These are phyloP conservation scores for Monascus ruber DNA, from an alignment of 2,329 filamentous ascomycete species.

Conservation along the genomic window DNA sequence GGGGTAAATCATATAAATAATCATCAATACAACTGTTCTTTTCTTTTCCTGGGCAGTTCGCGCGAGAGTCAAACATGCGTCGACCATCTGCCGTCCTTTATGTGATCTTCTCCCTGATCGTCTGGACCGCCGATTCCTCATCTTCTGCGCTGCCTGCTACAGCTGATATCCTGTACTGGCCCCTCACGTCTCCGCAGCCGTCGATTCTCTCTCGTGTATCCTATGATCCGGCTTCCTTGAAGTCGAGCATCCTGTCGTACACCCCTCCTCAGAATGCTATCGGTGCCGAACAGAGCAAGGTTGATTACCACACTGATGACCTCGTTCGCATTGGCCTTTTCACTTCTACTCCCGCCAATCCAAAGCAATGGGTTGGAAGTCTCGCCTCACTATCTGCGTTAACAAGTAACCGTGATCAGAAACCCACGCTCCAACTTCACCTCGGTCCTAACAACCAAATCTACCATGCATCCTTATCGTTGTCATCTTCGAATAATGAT, in stretches of 20 bases:
- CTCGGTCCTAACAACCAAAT: conserved; percentile 25
- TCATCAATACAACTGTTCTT: not conserved
- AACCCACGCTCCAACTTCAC: conserved; percentile 29
- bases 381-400: conserved; percentile 28
- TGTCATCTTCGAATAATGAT: conserved; percentile 8
- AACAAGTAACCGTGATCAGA: conserved; percentile 7
- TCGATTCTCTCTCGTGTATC: conserved; percentile 29
- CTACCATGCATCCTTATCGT: conserved; percentile 29
- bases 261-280: conserved; percentile 18
- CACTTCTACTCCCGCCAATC: conserved; percentile 21
- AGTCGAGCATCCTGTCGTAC: conserved; percentile 27
- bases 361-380: conserved; percentile 30
- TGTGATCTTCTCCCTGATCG: conserved; percentile 6
- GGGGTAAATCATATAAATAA: too few relatives aligned
- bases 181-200: conserved; percentile 20
- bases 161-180: conserved; percentile 29
- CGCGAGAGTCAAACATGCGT: conserved; percentile 6
- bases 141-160: conserved; percentile 10
- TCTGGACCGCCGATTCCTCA: conserved; percentile 7
- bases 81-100: conserved; percentile 6
- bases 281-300: conserved; percentile 3
- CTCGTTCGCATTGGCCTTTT: conserved; percentile 45
- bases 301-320: conserved; percentile 25
- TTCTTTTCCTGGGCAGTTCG: not conserved
- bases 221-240: conserved; percentile 28